A percentile compares a stretch with the other conserved stretches of the same genome.
phyloP scores from a whole-genome alignment of 1,139 yeast genomes.

The Taphrina populina region DNA sequence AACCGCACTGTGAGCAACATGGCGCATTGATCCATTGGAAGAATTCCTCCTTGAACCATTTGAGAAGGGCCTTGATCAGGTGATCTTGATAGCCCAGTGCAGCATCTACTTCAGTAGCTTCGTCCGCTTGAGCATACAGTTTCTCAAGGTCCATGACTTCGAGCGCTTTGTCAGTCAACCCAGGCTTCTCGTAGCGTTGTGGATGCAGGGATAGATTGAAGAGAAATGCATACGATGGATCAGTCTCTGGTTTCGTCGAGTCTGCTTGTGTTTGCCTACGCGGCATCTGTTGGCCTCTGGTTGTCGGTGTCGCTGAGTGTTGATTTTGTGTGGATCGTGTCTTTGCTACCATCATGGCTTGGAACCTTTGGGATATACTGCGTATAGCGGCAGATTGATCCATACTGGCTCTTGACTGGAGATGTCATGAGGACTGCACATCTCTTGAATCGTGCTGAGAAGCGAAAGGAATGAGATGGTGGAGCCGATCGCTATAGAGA shows the following conservation, averaged over 20 bases:
- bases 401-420: too few relatives aligned
- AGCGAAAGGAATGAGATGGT: too few relatives aligned
- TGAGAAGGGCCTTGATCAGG: conserved; percentile 63
- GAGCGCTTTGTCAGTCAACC: conserved; percentile 47
- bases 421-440: too few relatives aligned
- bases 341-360: conserved; percentile 5
- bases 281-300: too few relatives aligned
- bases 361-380: not conserved
- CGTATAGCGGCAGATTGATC: conserved; percentile 4
- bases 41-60: conserved; percentile 76
- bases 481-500: too few relatives aligned
- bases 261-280: too few relatives aligned
- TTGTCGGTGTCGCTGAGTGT: too few relatives aligned
- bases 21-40: conserved; percentile 83
- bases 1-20: conserved; percentile 58
- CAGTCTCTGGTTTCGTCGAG: too few relatives aligned
- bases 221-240: not conserved
- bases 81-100: conserved; percentile 62
- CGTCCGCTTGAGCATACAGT: conserved; percentile 48
- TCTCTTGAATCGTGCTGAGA: too few relatives aligned
- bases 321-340: too few relatives aligned
- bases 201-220: conserved; percentile 1
- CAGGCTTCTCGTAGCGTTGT: conserved; percentile 44
- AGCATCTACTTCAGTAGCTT: conserved; percentile 44
- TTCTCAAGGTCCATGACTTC: conserved; percentile 47